Evolutionary conservation across 768 basidiomycete genomes (phyloP).

Genomic region (Leucocoprinus birnbaumii): DNA sequence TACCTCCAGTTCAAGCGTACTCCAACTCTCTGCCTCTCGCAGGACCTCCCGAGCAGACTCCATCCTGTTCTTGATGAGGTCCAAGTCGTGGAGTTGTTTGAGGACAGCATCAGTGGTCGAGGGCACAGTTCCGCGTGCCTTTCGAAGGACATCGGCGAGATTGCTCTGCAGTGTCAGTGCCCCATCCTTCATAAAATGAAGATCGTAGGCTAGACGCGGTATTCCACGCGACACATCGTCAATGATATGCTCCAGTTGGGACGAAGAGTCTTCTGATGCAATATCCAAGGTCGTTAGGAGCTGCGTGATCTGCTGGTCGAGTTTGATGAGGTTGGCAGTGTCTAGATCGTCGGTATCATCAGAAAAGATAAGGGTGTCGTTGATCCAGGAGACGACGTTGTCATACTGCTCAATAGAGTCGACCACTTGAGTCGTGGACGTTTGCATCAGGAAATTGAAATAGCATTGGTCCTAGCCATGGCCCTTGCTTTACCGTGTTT

Average conservation of each 20-base stretch:
- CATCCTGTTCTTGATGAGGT: conserved; percentile 83
- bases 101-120: conserved; percentile 63
- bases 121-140: conserved; percentile 48
- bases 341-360: conserved; percentile 26
- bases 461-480: too few relatives aligned
- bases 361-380: conserved; percentile 48
- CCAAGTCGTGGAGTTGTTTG: conserved; percentile 75
- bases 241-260: conserved; percentile 82
- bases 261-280: conserved; percentile 84
- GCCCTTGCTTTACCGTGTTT: not conserved
- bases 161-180: conserved; percentile 73
- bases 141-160: conserved; percentile 59
- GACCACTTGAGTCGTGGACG: conserved; percentile 40
- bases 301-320: conserved; percentile 74
- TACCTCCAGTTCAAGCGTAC: conserved; percentile 90
- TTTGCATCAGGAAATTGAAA: conserved; percentile 4
- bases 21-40: conserved; percentile 96
- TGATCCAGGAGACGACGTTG: conserved; percentile 71
- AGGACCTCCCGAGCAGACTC: conserved; percentile 87
- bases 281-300: conserved; percentile 81
- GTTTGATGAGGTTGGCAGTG: conserved; percentile 42
- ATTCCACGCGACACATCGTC: conserved; percentile 91
- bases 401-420: conserved; percentile 57
- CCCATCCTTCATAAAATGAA: conserved; percentile 96
- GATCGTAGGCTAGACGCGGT: conserved; percentile 89